Conservation (phyloP, 441 rosid species). For the Eruca vesicaria region DNA sequence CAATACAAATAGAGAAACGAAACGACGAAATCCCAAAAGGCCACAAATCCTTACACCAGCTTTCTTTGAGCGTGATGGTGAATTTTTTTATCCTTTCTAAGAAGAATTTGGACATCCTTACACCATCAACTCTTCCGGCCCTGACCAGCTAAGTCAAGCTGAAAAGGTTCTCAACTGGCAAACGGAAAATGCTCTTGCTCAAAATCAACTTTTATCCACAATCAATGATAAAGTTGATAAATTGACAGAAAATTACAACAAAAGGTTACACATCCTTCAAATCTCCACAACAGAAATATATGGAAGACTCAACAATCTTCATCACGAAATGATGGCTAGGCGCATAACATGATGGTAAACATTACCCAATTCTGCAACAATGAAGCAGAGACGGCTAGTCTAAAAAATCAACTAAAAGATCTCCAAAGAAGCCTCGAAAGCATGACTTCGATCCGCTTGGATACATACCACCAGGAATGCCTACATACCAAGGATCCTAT, state of each 20-base stretch:
- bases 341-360: background rate
- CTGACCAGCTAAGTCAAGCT: background rate
- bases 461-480: background rate
- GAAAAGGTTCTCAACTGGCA: background rate
- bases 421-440: background rate
- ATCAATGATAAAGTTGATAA: too few species aligned
- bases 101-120: too few species aligned
- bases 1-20: background rate
- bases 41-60: too few species aligned
- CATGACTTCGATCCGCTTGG: background rate
- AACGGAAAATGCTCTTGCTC: background rate
- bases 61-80: too few species aligned
- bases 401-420: background rate
- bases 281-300: background rate
- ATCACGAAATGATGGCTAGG: background rate
- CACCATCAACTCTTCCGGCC: background rate
- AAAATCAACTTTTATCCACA: background rate
- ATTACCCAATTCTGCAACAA: too few species aligned
- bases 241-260: background rate
- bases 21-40: too few species aligned
- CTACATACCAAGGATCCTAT: background rate
- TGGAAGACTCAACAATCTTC: background rate
- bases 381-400: background rate
- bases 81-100: too few species aligned
- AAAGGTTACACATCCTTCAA: background rate